Evolutionary conservation across 352 stramenopile genomes (phyloP), one percentile per base, ranked within the genome.

Genomic region (Thraustotheca clavata): DNA sequence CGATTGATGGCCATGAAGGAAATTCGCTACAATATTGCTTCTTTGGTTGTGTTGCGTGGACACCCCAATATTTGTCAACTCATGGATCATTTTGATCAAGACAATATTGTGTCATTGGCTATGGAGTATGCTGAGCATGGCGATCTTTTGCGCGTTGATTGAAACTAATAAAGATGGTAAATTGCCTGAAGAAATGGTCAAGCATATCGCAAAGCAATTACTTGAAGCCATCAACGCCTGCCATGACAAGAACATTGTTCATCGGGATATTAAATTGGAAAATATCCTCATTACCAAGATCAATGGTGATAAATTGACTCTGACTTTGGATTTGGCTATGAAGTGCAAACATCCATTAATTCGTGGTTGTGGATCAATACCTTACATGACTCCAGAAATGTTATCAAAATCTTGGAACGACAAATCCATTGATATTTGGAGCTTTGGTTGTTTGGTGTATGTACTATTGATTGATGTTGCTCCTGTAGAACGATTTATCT

Each of bases 251-350:
- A 78, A 74, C 48, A 71, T 91, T 5, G 35, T 91, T 18, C 82
- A 91, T 49, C 82, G 82, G 29, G 82, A 91, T 57, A 75, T 91
- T 55, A 91, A 91, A 36, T 80, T 80, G 0, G 82, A 91, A 59
- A 91, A 91, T 50, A 89, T 91, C 35, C 39, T 47, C 39, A 24
- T 47, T n/a, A 47, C 39, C 2, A 24, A n/a, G 2, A 4, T 47
- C 2, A 24, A 47, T 24, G n/a, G n/a, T 4, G 22, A n/a, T n/a
- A n/a, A n/a, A n/a, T n/a, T n/a, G n/a, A n/a, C 78, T 8, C 77
- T 88, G 16, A 89, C 89, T 62, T 80, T 91, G 34, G 82, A 77
- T 22, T 71, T 91, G n/a, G 82, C 79, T 1, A 86, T 83, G 39
- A 65, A 86, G 60, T 71, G 88, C 0, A 68, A 69, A 11, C 50